Conservation (phyloP, 2,329 filamentous ascomycete species). For the Pseudogymnoascus sp. region DNA sequence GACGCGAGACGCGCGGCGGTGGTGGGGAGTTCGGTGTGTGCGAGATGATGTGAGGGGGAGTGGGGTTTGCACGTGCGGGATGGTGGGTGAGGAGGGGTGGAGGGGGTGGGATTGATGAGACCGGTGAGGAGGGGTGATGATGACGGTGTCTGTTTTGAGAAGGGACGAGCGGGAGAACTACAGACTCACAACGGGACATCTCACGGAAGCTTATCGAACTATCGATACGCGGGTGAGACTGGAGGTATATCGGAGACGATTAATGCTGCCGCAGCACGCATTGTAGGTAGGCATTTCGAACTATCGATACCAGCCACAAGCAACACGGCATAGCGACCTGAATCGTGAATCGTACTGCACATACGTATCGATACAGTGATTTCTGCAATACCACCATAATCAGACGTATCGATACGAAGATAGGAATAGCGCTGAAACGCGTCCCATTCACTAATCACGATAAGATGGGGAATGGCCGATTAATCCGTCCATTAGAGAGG, state of each 20-base stretch:
- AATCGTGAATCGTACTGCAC: not conserved
- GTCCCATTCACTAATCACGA: not conserved
- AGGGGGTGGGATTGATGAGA: not conserved
- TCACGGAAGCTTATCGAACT: not conserved
- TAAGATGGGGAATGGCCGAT: not conserved
- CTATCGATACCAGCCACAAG: not conserved
- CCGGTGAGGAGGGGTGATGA: not conserved
- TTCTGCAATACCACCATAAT: not conserved
- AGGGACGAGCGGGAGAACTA: not conserved
- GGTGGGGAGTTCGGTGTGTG: constrained; percentile 4
- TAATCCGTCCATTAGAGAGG: not conserved
- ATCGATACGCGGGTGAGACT: not conserved
- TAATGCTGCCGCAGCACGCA: not conserved
- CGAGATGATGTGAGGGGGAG: constrained; percentile 5
- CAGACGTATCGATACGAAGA: not conserved
- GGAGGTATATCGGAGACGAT: not conserved
- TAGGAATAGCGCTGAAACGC: not conserved
- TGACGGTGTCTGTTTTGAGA: not conserved
- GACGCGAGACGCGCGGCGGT: not conserved
- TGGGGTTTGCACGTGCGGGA: not conserved
- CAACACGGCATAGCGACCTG: not conserved
- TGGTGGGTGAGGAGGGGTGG: not conserved
- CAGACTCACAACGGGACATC: not conserved
- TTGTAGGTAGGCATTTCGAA: not conserved
- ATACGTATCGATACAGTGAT: not conserved